These are phyloP conservation scores for Pseudocercospora crystallina DNA, from an alignment of 2,329 filamentous ascomycete species.

Conservation along the genomic window DNA sequence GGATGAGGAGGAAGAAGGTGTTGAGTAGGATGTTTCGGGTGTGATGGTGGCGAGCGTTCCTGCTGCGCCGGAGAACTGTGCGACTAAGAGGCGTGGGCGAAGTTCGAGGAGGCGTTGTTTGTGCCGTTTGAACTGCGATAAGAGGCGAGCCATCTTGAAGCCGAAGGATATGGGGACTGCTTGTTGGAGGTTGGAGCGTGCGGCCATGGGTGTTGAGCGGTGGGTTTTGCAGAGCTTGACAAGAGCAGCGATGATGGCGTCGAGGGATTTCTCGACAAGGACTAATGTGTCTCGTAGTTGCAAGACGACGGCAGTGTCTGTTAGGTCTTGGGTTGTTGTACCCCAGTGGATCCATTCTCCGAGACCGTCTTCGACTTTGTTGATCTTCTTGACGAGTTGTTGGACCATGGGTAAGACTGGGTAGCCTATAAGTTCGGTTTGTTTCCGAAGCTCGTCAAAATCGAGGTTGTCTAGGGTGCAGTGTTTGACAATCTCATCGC, in stretches of 20 bases:
- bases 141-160: slow-evolving; percentile 32
- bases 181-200: slow-evolving; percentile 32
- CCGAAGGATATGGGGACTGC: slow-evolving; percentile 34
- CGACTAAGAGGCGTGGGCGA: slow-evolving; percentile 25
- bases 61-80: slow-evolving; percentile 32
- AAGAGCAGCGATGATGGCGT: slow-evolving; percentile 21
- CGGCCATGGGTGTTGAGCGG: slow-evolving; percentile 31
- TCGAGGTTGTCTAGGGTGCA: slow-evolving; percentile 24
- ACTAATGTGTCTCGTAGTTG: slow-evolving; percentile 31
- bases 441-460: slow-evolving; percentile 25
- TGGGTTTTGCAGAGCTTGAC: slow-evolving; percentile 24
- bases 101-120: slow-evolving; percentile 25
- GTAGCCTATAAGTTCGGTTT: slow-evolving; percentile 32
- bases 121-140: slow-evolving; percentile 30
- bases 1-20: background rate
- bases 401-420: slow-evolving; percentile 30
- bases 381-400: slow-evolving; percentile 30
- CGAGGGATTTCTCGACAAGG: slow-evolving; percentile 21
- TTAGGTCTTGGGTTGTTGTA: slow-evolving; percentile 32
- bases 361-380: slow-evolving; percentile 24
- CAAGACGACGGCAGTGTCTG: slow-evolving; percentile 31
- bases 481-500: slow-evolving; percentile 29
- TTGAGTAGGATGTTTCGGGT: slow-evolving; percentile 16
- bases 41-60: slow-evolving; percentile 32
- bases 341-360: slow-evolving; percentile 36